Conservation (phyloP, 2,329 filamentous ascomycete species). For the Beauveria varroae region DNA sequence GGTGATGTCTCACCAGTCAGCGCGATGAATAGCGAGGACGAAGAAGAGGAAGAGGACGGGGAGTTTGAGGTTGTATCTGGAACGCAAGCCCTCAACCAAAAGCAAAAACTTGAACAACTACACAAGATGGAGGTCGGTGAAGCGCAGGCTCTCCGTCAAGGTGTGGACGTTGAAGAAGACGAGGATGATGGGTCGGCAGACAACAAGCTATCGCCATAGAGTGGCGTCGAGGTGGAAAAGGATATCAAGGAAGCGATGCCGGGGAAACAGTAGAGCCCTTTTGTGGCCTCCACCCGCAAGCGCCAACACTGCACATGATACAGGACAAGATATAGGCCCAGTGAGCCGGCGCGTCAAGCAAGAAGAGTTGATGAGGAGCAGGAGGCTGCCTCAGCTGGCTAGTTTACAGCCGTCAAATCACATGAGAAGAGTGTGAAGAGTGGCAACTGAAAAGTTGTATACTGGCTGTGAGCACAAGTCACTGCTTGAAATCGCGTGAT, state of each 20-base stretch:
- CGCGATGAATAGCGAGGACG: constrained; percentile 26
- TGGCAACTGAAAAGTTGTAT: background rate
- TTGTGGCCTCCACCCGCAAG: background rate
- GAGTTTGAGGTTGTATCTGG: constrained; percentile 40
- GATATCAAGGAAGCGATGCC: background rate
- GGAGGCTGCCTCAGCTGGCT: too few species aligned
- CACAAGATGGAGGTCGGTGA: constrained; percentile 55
- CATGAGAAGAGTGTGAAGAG: background rate
- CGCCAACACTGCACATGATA: too few species aligned
- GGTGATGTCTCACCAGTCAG: constrained; percentile 24
- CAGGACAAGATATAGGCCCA: background rate
- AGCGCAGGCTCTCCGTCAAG: constrained; percentile 41
- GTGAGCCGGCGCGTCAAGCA: background rate
- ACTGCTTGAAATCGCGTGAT: background rate
- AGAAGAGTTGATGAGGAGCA: background rate
- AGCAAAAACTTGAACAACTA: constrained; percentile 43
- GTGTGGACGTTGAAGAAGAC: constrained; percentile 31
- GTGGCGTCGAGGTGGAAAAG: background rate
- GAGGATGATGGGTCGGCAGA: constrained; percentile 22
- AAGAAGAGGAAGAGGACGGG: constrained; percentile 31
- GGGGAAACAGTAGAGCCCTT: background rate
- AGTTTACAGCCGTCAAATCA: background rate
- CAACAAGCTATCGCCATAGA: background rate
- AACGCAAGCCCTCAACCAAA: constrained; percentile 35
- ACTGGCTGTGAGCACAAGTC: background rate